These are phyloP conservation scores for Eimeria necatrix DNA, from an alignment of 169 alveolate genomes.

Conservation along the genomic window DNA sequence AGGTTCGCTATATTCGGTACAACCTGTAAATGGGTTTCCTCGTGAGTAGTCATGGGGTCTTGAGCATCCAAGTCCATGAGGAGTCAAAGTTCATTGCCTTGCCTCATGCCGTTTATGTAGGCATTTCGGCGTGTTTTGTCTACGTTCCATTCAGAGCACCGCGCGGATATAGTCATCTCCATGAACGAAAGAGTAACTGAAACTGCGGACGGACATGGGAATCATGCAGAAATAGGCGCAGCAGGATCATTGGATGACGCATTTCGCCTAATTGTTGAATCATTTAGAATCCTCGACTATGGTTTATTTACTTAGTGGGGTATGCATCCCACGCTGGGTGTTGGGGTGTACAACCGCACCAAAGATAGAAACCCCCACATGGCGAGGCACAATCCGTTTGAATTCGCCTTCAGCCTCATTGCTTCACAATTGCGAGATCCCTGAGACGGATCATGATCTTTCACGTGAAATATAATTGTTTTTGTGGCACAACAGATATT, in stretches of 20 bases:
- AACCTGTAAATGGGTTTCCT: neutral
- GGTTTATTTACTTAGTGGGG: constrained; percentile 21
- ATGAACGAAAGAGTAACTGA: constrained; percentile 43
- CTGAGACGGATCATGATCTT: neutral
- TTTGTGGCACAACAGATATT: too few species aligned
- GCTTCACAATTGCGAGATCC: neutral
- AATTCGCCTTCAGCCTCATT: neutral
- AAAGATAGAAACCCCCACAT: neutral
- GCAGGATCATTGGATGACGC: constrained; percentile 42
- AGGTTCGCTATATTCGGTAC: constrained; percentile 13
- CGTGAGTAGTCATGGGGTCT: too few species aligned
- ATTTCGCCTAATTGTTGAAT: constrained; percentile 26
- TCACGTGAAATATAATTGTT: neutral
- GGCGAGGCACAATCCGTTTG: neutral
- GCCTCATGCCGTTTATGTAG: neutral
- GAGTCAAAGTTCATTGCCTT: neutral
- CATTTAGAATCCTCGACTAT: constrained; percentile 34
- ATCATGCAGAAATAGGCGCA: neutral
- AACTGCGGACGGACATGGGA: neutral
- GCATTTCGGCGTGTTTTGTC: neutral
- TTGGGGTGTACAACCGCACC: constrained; percentile 10
- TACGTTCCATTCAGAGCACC: constrained; percentile 58
- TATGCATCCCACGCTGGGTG: neutral
- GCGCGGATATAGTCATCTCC: constrained; percentile 60
- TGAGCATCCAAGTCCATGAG: neutral